These are phyloP conservation scores for Hypomontagnella monticulosa DNA, from an alignment of 495 filamentous ascomycete species.

Conservation along the genomic window DNA sequence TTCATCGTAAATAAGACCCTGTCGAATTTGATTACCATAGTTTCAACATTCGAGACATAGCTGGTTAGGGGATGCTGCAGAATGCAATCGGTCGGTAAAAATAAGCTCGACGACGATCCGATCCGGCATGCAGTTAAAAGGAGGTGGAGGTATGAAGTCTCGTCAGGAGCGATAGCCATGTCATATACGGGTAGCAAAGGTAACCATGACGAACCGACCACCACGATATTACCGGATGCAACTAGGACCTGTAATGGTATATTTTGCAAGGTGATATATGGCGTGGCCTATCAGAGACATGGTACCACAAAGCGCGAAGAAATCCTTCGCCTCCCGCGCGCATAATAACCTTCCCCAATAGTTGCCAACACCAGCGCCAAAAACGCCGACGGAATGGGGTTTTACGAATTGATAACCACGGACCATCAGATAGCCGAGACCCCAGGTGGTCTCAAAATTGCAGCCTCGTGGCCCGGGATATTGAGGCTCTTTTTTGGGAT, in stretches of 20 bases:
- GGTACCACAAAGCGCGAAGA: conserved; percentile 26
- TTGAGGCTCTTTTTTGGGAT: conserved; percentile 36
- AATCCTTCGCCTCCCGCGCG: conserved; percentile 39
- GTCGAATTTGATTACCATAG: neutral
- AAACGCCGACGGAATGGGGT: conserved; percentile 10
- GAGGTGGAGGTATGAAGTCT: conserved; percentile 31
- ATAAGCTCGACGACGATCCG: conserved; percentile 25
- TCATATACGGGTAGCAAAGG: conserved; percentile 4
- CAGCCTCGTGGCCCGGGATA: conserved; percentile 21
- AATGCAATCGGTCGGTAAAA: conserved; percentile 18
- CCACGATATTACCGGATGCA: conserved; percentile 33
- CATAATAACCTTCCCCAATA: conserved; percentile 28
- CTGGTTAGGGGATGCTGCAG: neutral
- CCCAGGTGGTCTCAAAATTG: conserved; percentile 12
- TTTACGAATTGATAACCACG: conserved; percentile 6
- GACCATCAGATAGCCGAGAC: conserved; percentile 10
- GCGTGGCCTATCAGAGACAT: conserved; percentile 22
- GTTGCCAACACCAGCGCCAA: conserved; percentile 17
- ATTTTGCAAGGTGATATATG: conserved; percentile 35
- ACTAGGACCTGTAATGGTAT: conserved; percentile 24
- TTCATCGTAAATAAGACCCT: conserved; percentile 4
- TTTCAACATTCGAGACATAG: too few species aligned
- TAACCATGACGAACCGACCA: conserved; percentile 20
- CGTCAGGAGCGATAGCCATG: conserved; percentile 15
- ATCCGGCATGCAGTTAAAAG: conserved; percentile 35